Conservation (phyloP, 1,139 yeast genomes). For the Yamadazyma songkhlaensis region DNA sequence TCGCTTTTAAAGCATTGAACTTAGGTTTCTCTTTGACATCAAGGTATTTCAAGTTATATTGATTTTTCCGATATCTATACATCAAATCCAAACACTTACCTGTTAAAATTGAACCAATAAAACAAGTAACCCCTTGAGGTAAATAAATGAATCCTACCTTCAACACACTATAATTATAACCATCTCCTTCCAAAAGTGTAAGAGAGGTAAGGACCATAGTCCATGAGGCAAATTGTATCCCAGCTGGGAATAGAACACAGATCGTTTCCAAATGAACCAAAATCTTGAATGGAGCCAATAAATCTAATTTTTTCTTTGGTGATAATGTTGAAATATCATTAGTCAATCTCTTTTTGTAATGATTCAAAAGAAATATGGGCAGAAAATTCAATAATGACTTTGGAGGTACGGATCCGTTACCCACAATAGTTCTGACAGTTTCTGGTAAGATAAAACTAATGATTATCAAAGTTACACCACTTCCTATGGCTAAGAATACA, state of each 20-base stretch:
- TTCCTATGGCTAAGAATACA: slow-evolving; percentile 35
- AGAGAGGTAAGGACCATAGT: slow-evolving; percentile 34
- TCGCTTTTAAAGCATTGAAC: slow-evolving; percentile 25
- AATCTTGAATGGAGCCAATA: slow-evolving; percentile 30
- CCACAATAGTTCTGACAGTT: slow-evolving; percentile 34
- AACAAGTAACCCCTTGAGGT: slow-evolving; percentile 37
- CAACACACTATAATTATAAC: slow-evolving; percentile 31
- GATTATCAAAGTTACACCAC: slow-evolving; percentile 27
- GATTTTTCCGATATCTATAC: slow-evolving; percentile 19
- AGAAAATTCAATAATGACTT: slow-evolving; percentile 18
- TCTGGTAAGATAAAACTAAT: slow-evolving; percentile 30
- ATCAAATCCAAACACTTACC: slow-evolving; percentile 30
- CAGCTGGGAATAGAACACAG: slow-evolving; percentile 28
- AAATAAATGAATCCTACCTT: slow-evolving; percentile 38
- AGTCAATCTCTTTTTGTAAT: slow-evolving; percentile 21
- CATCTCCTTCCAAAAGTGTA: slow-evolving; percentile 25
- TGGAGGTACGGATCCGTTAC: slow-evolving; percentile 37
- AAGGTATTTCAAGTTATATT: slow-evolving; percentile 19
- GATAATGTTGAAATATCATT: slow-evolving; percentile 27
- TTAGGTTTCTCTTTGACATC: slow-evolving; percentile 17
- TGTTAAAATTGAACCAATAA: slow-evolving; percentile 27
- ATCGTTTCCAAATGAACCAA: slow-evolving; percentile 23
- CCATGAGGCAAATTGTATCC: slow-evolving; percentile 38
- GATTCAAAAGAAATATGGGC: slow-evolving; percentile 23
- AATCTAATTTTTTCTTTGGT: slow-evolving; percentile 18